Evolutionary conservation across 75 land plant genomes (phyloP).

Genomic region (Cupressus sempervirens): DNA sequence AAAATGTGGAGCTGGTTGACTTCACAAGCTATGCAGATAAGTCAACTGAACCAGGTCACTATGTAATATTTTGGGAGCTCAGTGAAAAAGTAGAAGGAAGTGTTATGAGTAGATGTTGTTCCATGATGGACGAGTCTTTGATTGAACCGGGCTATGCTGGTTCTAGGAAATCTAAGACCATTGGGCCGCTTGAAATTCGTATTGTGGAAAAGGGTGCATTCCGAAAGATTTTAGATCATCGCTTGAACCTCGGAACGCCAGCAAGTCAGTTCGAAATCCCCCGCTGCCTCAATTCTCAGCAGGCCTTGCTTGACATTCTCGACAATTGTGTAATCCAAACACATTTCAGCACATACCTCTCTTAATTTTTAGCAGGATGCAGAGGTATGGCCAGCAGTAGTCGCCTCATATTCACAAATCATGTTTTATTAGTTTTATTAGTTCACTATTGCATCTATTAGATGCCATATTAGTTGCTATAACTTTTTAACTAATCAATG

Average conservation of each 20-base stretch:
- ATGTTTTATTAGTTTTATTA: no score
- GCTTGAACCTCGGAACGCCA: slow-evolving; percentile 41
- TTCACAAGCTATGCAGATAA: slow-evolving; percentile 53
- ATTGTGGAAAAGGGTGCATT: slow-evolving; percentile 66
- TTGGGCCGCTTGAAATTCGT: neutral
- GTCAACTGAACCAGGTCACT: slow-evolving; percentile 51
- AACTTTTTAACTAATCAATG: no score
- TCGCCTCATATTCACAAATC: neutral
- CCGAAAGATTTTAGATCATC: slow-evolving; percentile 50
- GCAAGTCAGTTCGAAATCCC: slow-evolving; percentile 76
- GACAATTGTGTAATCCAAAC: slow-evolving; percentile 24
- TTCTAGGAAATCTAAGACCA: slow-evolving; percentile 36
- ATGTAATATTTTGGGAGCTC: slow-evolving; percentile 78
- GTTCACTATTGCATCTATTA: no score
- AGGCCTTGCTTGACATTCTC: slow-evolving; percentile 38
- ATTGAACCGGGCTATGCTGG: slow-evolving; percentile 62
- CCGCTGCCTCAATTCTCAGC: slow-evolving; percentile 36
- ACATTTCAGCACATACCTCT: slow-evolving; percentile 41
- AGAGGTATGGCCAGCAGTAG: neutral
- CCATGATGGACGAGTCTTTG: slow-evolving; percentile 56
- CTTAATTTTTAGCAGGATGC: neutral
- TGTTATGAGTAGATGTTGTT: slow-evolving; percentile 47
- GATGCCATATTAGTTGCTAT: no score
- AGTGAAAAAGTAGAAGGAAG: slow-evolving; percentile 30
- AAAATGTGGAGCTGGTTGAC: slow-evolving; percentile 60